Evolutionary conservation across 129 eudicot species (phyloP).

Genomic region (Ambrosia artemisiifolia): DNA sequence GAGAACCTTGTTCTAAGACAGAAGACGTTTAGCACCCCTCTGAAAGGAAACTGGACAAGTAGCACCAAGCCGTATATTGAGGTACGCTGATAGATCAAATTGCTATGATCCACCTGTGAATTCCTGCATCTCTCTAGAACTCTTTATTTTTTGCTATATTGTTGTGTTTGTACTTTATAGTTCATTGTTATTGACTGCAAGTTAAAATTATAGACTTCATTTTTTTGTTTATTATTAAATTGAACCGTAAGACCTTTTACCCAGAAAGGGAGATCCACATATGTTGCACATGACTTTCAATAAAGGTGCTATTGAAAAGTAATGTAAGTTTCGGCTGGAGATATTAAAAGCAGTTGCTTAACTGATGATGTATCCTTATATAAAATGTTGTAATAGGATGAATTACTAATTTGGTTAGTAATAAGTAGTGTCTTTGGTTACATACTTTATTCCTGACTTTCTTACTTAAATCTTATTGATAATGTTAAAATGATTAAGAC

Average conservation of each 20-base stretch:
- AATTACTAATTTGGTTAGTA: neutral
- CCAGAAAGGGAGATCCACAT: neutral
- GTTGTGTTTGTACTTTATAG: neutral
- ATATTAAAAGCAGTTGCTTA: neutral
- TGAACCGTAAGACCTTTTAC: neutral
- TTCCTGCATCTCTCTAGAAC: neutral
- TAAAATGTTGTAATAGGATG: neutral
- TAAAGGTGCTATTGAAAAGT: neutral
- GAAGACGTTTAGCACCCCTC: slow-evolving; percentile 62
- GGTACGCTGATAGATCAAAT: slow-evolving; percentile 41
- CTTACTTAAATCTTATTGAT: neutral
- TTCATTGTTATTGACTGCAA: neutral
- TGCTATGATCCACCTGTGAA: slow-evolving; percentile 1
- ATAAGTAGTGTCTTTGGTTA: neutral
- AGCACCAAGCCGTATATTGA: slow-evolving; percentile 62
- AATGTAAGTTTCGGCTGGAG: neutral
- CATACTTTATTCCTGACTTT: neutral
- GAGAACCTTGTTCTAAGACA: slow-evolving; percentile 91
- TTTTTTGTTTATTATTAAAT: neutral
- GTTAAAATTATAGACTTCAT: neutral
- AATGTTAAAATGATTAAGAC: neutral
- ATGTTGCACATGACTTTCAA: neutral
- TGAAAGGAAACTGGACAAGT: slow-evolving; percentile 63
- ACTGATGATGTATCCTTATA: neutral
- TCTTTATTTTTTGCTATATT: neutral